A percentile compares a stretch with the other conserved stretches of the same genome.
phyloP scores from a whole-genome alignment of 2,329 filamentous ascomycete species.

The Xenoacremonium recifei region DNA sequence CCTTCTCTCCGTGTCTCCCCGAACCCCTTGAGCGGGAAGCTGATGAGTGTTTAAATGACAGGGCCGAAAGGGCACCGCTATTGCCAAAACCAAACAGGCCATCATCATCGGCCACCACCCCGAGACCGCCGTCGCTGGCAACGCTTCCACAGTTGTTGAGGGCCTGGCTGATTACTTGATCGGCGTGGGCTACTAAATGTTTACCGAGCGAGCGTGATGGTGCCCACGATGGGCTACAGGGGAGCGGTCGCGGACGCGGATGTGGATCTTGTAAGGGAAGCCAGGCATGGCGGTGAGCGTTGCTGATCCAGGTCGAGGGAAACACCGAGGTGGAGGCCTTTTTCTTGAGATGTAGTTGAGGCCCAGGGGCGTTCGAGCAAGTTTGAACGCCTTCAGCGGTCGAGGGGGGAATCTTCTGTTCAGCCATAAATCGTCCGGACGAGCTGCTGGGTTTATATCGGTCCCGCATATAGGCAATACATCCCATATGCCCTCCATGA shows the following conservation, averaged over 20 bases:
- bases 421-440: conserved; percentile 18
- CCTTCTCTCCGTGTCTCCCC: not conserved
- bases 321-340: conserved; percentile 15
- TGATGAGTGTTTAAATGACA: conserved; percentile 22
- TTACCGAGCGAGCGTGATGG: conserved; percentile 4
- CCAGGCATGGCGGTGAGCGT: conserved; percentile 4
- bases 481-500: conserved; percentile 15
- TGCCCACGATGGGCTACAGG: not conserved
- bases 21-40: not conserved
- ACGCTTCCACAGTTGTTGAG: conserved; percentile 76
- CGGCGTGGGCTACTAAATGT: conserved; percentile 68
- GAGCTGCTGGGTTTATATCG: conserved; percentile 24
- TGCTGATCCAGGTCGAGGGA: conserved; percentile 16
- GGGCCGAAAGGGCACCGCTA: conserved; percentile 76
- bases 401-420: conserved; percentile 21
- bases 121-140: conserved; percentile 70
- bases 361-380: too few species aligned
- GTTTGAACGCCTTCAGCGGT: conserved; percentile 16
- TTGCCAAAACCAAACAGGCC: conserved; percentile 85
- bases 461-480: conserved; percentile 30
- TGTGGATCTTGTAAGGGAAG: conserved; percentile 11
- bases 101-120: conserved; percentile 86
- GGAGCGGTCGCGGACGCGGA: conserved; percentile 1
- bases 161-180: conserved; percentile 85
- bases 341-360: too few species aligned